Conservation (phyloP, 129 eudicot species). For the Dittrichia graveolens region DNA sequence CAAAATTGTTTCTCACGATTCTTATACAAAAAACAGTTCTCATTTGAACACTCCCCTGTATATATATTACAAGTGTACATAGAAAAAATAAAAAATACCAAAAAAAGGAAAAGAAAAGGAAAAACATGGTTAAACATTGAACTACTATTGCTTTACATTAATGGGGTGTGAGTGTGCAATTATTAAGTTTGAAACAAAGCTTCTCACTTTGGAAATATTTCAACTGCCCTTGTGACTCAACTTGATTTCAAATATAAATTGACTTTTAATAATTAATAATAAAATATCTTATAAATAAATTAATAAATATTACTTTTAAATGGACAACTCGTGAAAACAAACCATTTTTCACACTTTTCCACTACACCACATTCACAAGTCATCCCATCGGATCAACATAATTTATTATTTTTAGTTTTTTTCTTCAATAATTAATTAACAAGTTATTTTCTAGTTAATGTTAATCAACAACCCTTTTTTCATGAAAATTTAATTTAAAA, state of each 20-base stretch:
- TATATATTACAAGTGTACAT: no score
- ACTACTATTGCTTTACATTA: no score
- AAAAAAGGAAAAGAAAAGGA: no score
- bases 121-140: no score
- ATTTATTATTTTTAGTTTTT: not conserved
- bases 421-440: no score
- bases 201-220: constrained; percentile 15
- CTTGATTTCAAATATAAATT: constrained; percentile 12
- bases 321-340: constrained; percentile 28
- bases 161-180: not conserved
- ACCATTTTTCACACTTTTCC: constrained; percentile 17
- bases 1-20: no score
- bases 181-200: not conserved
- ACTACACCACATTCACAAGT: constrained; percentile 4
- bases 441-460: no score
- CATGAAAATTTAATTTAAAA: no score
- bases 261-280: constrained; percentile 21
- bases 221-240: constrained; percentile 31
- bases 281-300: not conserved
- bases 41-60: no score
- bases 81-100: no score
- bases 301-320: not conserved
- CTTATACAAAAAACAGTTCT: no score
- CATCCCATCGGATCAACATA: not conserved
- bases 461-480: no score